Conservation (phyloP, 768 basidiomycete species). For the Cystofilobasidium capitatum region DNA sequence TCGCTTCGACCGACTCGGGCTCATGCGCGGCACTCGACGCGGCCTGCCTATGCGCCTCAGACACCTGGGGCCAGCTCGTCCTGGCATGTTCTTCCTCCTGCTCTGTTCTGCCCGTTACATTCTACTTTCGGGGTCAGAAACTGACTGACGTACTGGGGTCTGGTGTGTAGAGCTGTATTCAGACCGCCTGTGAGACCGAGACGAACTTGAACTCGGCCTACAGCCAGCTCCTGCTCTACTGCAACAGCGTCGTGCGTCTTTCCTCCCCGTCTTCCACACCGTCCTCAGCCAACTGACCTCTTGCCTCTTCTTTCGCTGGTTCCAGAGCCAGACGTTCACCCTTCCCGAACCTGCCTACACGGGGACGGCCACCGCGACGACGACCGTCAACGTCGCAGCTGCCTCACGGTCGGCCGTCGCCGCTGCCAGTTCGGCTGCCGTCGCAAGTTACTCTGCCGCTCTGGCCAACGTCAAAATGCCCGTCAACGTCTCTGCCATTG, state of each 20-base stretch:
- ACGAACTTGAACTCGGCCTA: constrained; percentile 10
- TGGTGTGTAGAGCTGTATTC: constrained; percentile 3
- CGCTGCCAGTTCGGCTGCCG: background rate
- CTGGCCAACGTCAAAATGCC: background rate
- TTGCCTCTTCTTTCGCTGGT: background rate
- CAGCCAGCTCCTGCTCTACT: constrained; percentile 18
- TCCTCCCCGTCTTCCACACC: background rate
- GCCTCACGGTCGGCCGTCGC: constrained; percentile 8
- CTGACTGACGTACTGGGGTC: no score
- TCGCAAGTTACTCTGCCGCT: background rate
- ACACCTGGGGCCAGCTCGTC: constrained; percentile 2
- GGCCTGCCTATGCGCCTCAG: background rate
- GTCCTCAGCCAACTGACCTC: background rate
- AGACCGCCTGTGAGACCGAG: constrained; percentile 1
- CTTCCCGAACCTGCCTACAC: constrained; percentile 14
- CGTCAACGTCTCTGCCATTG: constrained; percentile 24
- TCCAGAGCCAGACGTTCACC: background rate
- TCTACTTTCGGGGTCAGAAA: background rate
- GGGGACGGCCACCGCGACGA: background rate
- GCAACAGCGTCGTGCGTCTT: constrained; percentile 1
- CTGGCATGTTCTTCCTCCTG: constrained; percentile 1
- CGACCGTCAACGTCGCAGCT: constrained; percentile 7
- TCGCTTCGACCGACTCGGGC: background rate
- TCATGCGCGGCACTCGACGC: constrained; percentile 14
- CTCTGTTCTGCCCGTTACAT: background rate